These are phyloP conservation scores for Phyllosticta citriasiana DNA, from an alignment of 2,329 filamentous ascomycete species.

Conservation along the genomic window DNA sequence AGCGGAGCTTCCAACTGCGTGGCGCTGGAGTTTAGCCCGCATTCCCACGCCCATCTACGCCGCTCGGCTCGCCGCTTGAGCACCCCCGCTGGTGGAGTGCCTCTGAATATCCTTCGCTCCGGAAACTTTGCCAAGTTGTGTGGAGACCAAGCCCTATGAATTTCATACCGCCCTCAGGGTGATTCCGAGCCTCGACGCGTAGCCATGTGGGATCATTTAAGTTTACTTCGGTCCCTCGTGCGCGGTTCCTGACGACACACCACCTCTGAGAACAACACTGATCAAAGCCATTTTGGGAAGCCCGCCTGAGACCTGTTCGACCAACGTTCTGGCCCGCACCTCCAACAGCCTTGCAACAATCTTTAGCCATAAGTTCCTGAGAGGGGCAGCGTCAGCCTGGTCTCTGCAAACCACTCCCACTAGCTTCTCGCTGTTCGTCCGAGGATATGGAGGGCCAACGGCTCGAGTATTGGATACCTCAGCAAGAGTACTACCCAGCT, in stretches of 20 bases:
- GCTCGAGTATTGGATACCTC: slow-evolving; percentile 26
- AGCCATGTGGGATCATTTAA: background rate
- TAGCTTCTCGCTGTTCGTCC: background rate
- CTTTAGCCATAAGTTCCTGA: background rate
- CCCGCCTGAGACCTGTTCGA: background rate
- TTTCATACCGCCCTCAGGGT: background rate
- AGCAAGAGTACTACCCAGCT: slow-evolving; percentile 24
- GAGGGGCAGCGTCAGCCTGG: background rate
- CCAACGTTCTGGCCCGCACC: background rate
- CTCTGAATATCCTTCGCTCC: background rate
- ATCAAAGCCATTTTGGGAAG: background rate
- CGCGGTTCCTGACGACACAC: background rate
- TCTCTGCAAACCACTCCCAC: background rate
- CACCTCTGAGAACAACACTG: background rate
- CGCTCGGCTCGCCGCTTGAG: background rate
- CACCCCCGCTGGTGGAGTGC: background rate
- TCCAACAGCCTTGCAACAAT: background rate
- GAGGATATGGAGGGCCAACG: slow-evolving; percentile 25
- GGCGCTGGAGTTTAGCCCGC: slow-evolving; percentile 10
- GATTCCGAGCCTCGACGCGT: background rate
- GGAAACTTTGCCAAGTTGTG: background rate
- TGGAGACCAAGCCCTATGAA: background rate
- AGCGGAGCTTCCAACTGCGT: slow-evolving; percentile 7
- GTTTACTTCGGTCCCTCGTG: background rate
- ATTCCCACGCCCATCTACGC: background rate